Percentiles rank a stretch among this genome's conserved stretches.
Evolutionary conservation across 495 filamentous ascomycete genomes (phyloP).

Genomic region (Apiosordaria backusii): DNA sequence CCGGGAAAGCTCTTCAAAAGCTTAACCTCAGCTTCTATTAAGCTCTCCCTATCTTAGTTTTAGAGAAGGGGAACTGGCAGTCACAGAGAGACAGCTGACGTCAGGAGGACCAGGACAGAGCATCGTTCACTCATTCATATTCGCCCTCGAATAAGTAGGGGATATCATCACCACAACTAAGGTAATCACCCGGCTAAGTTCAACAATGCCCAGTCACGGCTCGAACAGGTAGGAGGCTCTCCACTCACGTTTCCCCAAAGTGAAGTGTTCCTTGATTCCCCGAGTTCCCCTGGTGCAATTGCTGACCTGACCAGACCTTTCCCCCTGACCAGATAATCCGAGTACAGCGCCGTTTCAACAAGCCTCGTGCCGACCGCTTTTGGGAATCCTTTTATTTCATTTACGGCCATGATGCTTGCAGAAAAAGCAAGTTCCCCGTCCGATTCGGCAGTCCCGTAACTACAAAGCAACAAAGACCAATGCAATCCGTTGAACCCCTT

Average conservation of each 20-base stretch:
- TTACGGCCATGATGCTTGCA: slow-evolving; percentile 35
- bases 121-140: neutral
- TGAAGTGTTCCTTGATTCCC: slow-evolving; percentile 16
- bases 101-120: neutral
- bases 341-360: too few relatives aligned
- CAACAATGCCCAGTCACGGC: slow-evolving; percentile 9
- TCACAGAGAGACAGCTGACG: neutral
- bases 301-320: slow-evolving; percentile 10
- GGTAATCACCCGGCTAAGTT: neutral
- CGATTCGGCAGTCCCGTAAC: slow-evolving; percentile 45
- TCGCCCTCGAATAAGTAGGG: neutral
- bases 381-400: slow-evolving; percentile 39
- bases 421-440: slow-evolving; percentile 32
- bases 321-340: slow-evolving; percentile 15
- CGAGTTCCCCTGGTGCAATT: slow-evolving; percentile 17
- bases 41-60: too few relatives aligned
- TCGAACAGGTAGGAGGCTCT: slow-evolving; percentile 1
- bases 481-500: slow-evolving; percentile 54
- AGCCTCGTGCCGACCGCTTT: slow-evolving; percentile 23
- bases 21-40: neutral
- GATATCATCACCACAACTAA: neutral
- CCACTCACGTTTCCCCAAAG: slow-evolving; percentile 10
- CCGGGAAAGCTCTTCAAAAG: neutral
- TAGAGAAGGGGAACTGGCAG: too few relatives aligned
- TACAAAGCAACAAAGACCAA: slow-evolving; percentile 54